Evolutionary conservation across 2,329 filamentous ascomycete genomes (phyloP), one percentile per base, ranked within the genome.

Genomic region (Trichoderma koningiopsis): DNA sequence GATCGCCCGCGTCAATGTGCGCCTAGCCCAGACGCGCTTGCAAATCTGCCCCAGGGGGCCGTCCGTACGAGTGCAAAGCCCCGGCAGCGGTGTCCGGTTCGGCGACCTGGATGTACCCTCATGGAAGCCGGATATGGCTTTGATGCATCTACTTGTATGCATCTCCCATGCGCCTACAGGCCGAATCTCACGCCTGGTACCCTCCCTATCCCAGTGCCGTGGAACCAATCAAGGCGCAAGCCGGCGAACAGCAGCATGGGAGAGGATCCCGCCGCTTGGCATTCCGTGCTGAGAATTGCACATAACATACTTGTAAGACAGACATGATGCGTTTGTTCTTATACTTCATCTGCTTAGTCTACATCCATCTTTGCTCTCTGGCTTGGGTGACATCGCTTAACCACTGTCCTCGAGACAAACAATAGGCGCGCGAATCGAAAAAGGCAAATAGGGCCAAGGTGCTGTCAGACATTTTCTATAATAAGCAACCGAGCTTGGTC

Each of bases 1-100:
- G 63, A 60, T 68, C 57, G 65, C 65, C 65, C 65, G 65, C 65
- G 65, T 47, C 56, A 55, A 68, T 33, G 40, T 43, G 65, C 65
- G 65, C 49, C 65, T 68, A 61, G 11, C 43, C 37, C 57, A 68
- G 57, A 33, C 65, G 65, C 65, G 63, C 65, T 53, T 53, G 65
- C 56, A 16, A 59, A 22, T 65, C 62, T 37, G 63, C 63, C 63
- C 63, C 59, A 40, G 31, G 29, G 55, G 49, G 19, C 52, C 29
- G 29, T 47, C 37, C 31, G 55, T 52, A 43, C 40, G 40, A 59
- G 55, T 35, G 52, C 58, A 52, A 47, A 57, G 11, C 37, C 52
- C 35, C 52, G 27, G 35, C 14, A 22, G 33, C n/a, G 24, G 29
- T 57, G n/a, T 49, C 59, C 16, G 27, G 29, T 49, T 24, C 29